Evolutionary conservation across 345 rosid species (phyloP).

Genomic region (Eucalyptus sideroxylon): DNA sequence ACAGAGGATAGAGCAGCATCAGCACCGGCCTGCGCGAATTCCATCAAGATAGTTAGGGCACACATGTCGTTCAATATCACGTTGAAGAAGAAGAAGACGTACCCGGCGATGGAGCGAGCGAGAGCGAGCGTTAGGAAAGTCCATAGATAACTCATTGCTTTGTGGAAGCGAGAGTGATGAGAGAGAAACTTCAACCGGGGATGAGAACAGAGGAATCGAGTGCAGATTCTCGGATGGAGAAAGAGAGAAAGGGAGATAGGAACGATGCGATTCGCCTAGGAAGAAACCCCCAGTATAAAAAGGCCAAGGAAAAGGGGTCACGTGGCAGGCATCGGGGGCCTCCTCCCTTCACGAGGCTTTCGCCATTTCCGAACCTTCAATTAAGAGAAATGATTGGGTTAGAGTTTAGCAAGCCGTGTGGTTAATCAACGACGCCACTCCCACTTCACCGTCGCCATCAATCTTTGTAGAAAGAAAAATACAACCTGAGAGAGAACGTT

Average conservation of each 20-base stretch:
- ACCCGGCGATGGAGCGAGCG: neutral
- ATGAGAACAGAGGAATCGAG: neutral
- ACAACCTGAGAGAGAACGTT: neutral
- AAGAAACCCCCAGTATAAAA: neutral
- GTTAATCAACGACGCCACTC: no score
- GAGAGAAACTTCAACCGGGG: neutral
- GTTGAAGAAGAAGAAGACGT: neutral
- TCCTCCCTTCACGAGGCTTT: neutral
- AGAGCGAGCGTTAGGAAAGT: neutral
- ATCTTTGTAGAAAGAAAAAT: neutral
- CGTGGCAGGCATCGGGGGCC: neutral
- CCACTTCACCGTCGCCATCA: neutral
- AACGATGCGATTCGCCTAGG: neutral
- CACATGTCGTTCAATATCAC: neutral
- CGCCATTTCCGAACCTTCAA: neutral
- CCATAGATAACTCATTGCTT: neutral
- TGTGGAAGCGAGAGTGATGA: neutral
- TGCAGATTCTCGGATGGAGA: neutral
- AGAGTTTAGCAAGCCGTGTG: neutral
- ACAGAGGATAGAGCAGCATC: slow-evolving; percentile 39
- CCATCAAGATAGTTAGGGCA: neutral
- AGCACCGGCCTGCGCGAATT: slow-evolving; percentile 15
- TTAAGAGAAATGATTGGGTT: neutral
- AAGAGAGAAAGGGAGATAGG: neutral
- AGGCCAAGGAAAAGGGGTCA: neutral